Percentiles rank a stretch among this genome's conserved stretches.
These are phyloP conservation scores for Acanthamoeba lenticulata DNA, from an alignment of 208 protist genomes.

Conservation along the genomic window DNA sequence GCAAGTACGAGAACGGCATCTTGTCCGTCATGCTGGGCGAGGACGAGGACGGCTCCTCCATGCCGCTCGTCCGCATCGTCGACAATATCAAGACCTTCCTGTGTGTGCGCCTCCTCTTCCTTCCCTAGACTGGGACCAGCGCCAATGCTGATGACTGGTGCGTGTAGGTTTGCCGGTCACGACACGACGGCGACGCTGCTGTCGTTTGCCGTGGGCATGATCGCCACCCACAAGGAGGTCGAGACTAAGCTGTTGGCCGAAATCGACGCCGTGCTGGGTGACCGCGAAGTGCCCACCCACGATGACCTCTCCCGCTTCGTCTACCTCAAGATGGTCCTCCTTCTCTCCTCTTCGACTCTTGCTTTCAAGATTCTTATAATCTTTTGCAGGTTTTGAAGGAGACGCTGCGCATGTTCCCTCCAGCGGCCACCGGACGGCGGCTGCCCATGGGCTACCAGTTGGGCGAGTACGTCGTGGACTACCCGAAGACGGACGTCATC, in stretches of 20 bases:
- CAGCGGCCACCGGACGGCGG: slow-evolving; percentile 1
- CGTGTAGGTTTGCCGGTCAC: slow-evolving; percentile 46
- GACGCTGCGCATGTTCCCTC: slow-evolving; percentile 57
- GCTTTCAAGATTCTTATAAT: neutral
- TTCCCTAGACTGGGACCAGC: neutral
- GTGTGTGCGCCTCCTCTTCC: neutral
- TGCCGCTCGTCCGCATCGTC: slow-evolving; percentile 7
- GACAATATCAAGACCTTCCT: slow-evolving; percentile 70
- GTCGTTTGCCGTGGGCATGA: slow-evolving; percentile 39
- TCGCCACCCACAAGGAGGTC: slow-evolving; percentile 7
- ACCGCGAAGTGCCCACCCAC: slow-evolving; percentile 16
- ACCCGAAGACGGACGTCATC: slow-evolving; percentile 21
- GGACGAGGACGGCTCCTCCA: slow-evolving; percentile 2
- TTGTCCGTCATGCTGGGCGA: slow-evolving; percentile 10
- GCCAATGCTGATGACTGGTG: neutral
- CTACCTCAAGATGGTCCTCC: slow-evolving; percentile 54
- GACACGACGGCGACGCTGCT: slow-evolving; percentile 66
- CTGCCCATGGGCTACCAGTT: slow-evolving; percentile 42
- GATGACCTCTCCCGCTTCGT: slow-evolving; percentile 38
- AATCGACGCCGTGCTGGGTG: slow-evolving; percentile 45
- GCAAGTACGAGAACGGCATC: neutral
- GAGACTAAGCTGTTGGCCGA: slow-evolving; percentile 29
- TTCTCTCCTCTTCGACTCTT: neutral
- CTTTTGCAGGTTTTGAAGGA: slow-evolving; percentile 59
- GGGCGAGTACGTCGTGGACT: slow-evolving; percentile 44